Percentiles rank a stretch among this genome's conserved stretches.
phyloP scores from a whole-genome alignment of 2,329 filamentous ascomycete species.

The Elsinoe batatas region DNA sequence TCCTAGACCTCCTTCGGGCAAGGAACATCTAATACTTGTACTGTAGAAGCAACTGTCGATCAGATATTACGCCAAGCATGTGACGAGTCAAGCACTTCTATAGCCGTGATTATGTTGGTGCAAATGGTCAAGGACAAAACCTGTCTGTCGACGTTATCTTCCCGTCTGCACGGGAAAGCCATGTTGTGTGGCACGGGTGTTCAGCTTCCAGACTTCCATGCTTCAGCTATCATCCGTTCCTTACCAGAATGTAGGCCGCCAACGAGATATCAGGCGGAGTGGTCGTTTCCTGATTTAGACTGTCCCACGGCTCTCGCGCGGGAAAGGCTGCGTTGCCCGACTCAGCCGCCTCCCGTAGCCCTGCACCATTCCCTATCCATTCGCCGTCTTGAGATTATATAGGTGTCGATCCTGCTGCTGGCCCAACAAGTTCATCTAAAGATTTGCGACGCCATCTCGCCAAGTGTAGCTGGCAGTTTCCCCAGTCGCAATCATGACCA shows the following conservation, averaged over 20 bases:
- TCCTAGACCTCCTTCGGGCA: slow-evolving; percentile 50
- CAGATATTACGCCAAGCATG: background rate
- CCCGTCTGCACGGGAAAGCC: background rate
- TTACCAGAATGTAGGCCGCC: background rate
- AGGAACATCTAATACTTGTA: background rate
- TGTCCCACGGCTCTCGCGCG: background rate
- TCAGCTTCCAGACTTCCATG: no score
- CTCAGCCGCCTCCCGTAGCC: background rate
- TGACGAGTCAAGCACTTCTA: background rate
- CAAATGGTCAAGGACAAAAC: background rate
- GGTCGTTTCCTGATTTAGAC: background rate
- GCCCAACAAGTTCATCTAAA: background rate
- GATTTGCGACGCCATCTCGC: background rate
- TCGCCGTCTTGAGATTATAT: background rate
- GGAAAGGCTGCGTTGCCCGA: background rate
- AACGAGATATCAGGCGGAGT: background rate
- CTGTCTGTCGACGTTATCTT: background rate
- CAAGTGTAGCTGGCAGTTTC: background rate
- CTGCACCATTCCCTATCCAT: background rate
- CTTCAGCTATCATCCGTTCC: background rate
- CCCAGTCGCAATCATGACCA: background rate
- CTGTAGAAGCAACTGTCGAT: no score
- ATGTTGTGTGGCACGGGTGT: no score
- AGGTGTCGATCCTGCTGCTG: background rate
- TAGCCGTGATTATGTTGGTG: background rate